These are phyloP conservation scores for Argentina anserina DNA, from an alignment of 306 rosid species.

Conservation along the genomic window DNA sequence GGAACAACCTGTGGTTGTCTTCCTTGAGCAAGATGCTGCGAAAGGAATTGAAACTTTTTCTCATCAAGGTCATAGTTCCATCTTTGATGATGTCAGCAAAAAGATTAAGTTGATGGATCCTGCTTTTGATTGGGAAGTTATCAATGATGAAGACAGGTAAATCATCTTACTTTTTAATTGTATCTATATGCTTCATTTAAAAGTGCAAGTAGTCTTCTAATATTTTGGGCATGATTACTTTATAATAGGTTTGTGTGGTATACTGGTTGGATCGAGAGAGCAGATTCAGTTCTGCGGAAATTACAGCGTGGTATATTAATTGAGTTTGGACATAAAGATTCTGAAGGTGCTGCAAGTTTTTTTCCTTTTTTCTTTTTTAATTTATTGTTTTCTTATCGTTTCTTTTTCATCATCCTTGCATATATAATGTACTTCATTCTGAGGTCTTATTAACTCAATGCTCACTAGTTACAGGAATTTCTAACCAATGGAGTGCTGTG, in stretches of 20 bases:
- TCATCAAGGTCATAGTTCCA: slow-evolving; percentile 37
- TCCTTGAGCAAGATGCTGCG: slow-evolving; percentile 47
- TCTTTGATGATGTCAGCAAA: slow-evolving; percentile 25
- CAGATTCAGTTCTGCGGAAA: slow-evolving; percentile 38
- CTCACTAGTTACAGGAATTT: slow-evolving; percentile 10
- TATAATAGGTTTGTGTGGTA: slow-evolving; percentile 62
- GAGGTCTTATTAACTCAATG: background rate
- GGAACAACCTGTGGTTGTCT: slow-evolving; percentile 63
- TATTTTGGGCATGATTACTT: slow-evolving; percentile 17
- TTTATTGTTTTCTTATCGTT: background rate
- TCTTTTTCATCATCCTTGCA: slow-evolving; percentile 2
- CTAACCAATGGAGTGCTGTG: slow-evolving; percentile 53
- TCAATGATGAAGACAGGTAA: slow-evolving; percentile 59
- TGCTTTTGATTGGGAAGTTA: slow-evolving; percentile 35
- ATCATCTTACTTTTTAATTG: background rate
- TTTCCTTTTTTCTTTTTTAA: background rate
- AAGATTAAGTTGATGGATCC: slow-evolving; percentile 20
- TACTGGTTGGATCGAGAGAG: slow-evolving; percentile 40
- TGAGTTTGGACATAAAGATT: slow-evolving; percentile 20
- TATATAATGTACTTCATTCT: background rate
- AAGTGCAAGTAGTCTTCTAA: background rate
- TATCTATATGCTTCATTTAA: slow-evolving; percentile 3
- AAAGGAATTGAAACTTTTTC: slow-evolving; percentile 33
- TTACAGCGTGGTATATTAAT: slow-evolving; percentile 32
- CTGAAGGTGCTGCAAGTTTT: slow-evolving; percentile 36